Evolutionary conservation across 257 asterid species (phyloP), one percentile per base, ranked within the genome.

Genomic region (Fraxinus excelsior): DNA sequence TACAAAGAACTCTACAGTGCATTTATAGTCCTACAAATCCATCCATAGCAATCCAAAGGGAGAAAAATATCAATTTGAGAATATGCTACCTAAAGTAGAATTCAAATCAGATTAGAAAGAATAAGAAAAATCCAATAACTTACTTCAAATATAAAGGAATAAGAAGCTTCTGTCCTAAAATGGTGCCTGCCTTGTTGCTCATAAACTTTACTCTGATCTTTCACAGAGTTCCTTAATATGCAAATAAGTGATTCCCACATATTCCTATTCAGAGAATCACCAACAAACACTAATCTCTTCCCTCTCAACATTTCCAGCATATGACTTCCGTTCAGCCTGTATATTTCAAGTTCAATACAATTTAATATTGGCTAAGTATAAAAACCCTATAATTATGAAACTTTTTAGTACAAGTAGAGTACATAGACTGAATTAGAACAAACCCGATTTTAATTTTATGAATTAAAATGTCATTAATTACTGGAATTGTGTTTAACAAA

Each of bases 191-290:
- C 95, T 8, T 75, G 79, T 79, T 78, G 88, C 82, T 90, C 97
- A 42, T 85, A 91, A 44, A 91, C 96, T 72, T 87, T 90, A 29
- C 46, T 84, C 74, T 84, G 78, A 82, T 91, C 84, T 75, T 86
- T 86, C 1, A 86, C 89, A 8, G 90, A 85, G 83, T 86, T 91
- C 70, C 38, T 90, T 11, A 91, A 84, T 62, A 88, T 87, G 82
- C 97, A 91, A 49, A 91, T 77, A 34, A 91, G 92, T 72, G 97
- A 91, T 77, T 91, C 97, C 97, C 97, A 91, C 97, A 90, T 90
- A 72, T 91, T 91, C 79, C 96, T 82, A 76, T 91, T 91, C 2
- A 91, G 80, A 38, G 96, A 91, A 86, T 91, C 96, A 3, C 97
- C 97, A 11, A 91, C 92, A 44, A 90, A 90, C 49, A 87, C 94